phyloP scores from a whole-genome alignment of 2,329 filamentous ascomycete genomes.

The Pestalotiopsis sp. region DNA sequence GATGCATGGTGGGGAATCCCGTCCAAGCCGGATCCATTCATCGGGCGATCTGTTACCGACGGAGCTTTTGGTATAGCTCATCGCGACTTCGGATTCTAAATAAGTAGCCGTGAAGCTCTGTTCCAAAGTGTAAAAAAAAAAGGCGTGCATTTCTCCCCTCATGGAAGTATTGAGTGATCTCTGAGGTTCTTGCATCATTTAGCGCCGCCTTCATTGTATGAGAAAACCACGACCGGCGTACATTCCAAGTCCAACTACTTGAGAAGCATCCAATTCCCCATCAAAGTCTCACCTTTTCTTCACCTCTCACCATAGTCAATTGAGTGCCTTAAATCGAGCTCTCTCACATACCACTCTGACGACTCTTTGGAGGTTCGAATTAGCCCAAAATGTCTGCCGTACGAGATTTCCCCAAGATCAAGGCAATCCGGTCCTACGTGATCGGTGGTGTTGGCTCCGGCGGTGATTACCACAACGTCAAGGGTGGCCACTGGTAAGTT shows the following conservation, averaged over 20 bases:
- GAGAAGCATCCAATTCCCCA: not conserved
- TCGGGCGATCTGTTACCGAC: conserved; percentile 12
- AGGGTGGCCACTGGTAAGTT: conserved; percentile 66
- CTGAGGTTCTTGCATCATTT: not conserved
- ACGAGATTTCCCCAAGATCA: conserved; percentile 71
- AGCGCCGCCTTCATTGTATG: not conserved
- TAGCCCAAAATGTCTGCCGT: conserved; percentile 45
- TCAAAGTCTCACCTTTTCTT: not conserved
- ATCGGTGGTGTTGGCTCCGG: conserved; percentile 62
- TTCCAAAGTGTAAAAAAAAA: not conserved
- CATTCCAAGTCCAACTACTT: not conserved
- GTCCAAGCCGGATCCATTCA: conserved; percentile 1
- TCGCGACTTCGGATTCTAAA: conserved; percentile 3
- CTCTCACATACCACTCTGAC: not conserved
- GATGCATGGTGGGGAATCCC: not conserved
- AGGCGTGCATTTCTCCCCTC: not conserved
- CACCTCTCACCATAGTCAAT: not conserved
- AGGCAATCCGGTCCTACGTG: conserved; percentile 72
- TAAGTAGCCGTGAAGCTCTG: not conserved
- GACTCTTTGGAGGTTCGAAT: not conserved
- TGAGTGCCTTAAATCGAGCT: not conserved
- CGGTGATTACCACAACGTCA: conserved; percentile 91
- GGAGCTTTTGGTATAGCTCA: not conserved
- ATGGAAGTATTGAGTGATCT: not conserved
- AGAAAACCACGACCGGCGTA: not conserved